These are phyloP conservation scores for Mycosarcoma mackinlayi DNA, from an alignment of 1,284 basidiomycete genomes.

Conservation along the genomic window DNA sequence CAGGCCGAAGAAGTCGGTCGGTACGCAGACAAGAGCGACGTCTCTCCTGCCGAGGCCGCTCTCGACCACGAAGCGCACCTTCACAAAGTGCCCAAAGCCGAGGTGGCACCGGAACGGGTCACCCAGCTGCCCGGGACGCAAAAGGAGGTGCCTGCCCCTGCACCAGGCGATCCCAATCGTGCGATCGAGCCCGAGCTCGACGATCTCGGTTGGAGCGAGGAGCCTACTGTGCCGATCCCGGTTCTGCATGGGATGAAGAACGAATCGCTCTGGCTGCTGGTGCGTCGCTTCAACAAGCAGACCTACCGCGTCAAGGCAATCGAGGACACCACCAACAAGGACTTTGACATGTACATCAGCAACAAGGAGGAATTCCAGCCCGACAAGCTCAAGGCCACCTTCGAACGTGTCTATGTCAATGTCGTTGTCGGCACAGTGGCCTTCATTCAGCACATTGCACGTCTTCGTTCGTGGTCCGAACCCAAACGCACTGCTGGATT, in stretches of 20 bases:
- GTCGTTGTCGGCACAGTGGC: constrained; percentile 71
- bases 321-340: constrained; percentile 47
- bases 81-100: constrained; percentile 42
- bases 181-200: constrained; percentile 55
- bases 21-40: constrained; percentile 22
- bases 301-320: constrained; percentile 69
- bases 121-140: constrained; percentile 28
- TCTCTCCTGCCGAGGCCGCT: constrained; percentile 18
- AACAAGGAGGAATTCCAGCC: constrained; percentile 71
- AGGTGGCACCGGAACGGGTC: constrained; percentile 33
- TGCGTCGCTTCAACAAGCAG: constrained; percentile 71
- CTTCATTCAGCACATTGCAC: constrained; percentile 71
- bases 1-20: constrained; percentile 29
- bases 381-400: constrained; percentile 72
- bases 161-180: constrained; percentile 43
- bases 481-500: constrained; percentile 70
- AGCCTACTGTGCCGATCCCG: constrained; percentile 54
- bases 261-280: constrained; percentile 70
- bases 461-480: constrained; percentile 73
- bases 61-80: constrained; percentile 49
- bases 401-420: constrained; percentile 73
- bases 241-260: constrained; percentile 69
- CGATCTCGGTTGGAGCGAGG: constrained; percentile 59
- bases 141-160: constrained; percentile 38
- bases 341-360: constrained; percentile 71